Conservation (phyloP, 2,329 filamentous ascomycete genomes). For the Byssoonygena ceratinophila region DNA sequence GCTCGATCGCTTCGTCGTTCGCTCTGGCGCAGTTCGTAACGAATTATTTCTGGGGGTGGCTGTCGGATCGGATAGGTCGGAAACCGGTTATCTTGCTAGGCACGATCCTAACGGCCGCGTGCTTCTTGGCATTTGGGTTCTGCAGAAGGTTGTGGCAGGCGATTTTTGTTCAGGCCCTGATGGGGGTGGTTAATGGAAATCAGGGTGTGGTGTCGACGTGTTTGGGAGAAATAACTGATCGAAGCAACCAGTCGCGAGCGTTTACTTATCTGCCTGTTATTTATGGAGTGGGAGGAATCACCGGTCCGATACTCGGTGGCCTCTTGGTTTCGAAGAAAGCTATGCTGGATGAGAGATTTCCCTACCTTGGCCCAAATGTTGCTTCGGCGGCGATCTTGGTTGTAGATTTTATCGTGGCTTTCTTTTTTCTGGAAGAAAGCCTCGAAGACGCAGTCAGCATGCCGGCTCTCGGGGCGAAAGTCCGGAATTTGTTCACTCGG, state of each 20-base stretch:
- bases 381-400: slow-evolving; percentile 62
- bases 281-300: slow-evolving; percentile 91
- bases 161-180: slow-evolving; percentile 71
- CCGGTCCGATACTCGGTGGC: slow-evolving; percentile 83
- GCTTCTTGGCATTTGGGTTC: slow-evolving; percentile 80
- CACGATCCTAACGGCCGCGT: slow-evolving; percentile 68
- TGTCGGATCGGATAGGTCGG: slow-evolving; percentile 67
- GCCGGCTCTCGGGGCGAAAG: slow-evolving; percentile 49
- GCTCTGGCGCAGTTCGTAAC: slow-evolving; percentile 85
- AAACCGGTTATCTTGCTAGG: slow-evolving; percentile 76
- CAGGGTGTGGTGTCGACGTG: slow-evolving; percentile 89
- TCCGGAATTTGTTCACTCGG: slow-evolving; percentile 54
- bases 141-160: slow-evolving; percentile 75
- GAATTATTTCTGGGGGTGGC: slow-evolving; percentile 82
- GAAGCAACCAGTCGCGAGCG: slow-evolving; percentile 83
- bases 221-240: slow-evolving; percentile 86
- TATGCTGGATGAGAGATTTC: slow-evolving; percentile 51
- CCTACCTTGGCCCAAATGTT: slow-evolving; percentile 77
- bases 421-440: slow-evolving; percentile 80
- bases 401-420: slow-evolving; percentile 60
- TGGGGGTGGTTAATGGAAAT: slow-evolving; percentile 92
- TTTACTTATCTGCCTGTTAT: slow-evolving; percentile 93
- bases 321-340: slow-evolving; percentile 58
- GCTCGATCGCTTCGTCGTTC: slow-evolving; percentile 79
- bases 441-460: slow-evolving; percentile 55